Evolutionary conservation across 1,139 yeast genomes (phyloP), one percentile per base, ranked within the genome.

Genomic region (Spathaspora sp.): DNA sequence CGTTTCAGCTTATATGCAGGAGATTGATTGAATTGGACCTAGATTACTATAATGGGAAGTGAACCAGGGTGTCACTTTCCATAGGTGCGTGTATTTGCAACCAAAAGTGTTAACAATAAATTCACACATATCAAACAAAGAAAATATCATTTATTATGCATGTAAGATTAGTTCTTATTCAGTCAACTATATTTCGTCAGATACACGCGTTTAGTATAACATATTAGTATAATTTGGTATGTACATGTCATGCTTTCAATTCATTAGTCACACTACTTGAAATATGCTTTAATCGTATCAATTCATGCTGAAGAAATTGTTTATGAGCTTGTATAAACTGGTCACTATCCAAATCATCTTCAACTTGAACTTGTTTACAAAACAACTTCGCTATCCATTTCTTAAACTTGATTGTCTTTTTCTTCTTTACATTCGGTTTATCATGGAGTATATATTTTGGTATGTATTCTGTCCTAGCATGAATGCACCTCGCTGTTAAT

Each of bases 1-100:
- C 34, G 34, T 44, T 47, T 47, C 49, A 37, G 26, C 29, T 18
- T 31, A 15, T 41, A 27, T 41, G 43, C 43, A 41, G 43, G 34
- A 38, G 23, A 34, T 17, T 10, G 3, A 5, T 34, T 10, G 13
- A 34, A 24, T 34, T 15, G 16, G 16, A 29, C 13, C 13, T 34
- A 17, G 38, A 34, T 10, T 34, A 34, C 38, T 17, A 34, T 9
- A 34, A 8, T 34, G 7, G 24, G 38, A 9, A 16, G 16, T 17
- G 38, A 18, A 11, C 4, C n/a, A 17, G 5, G 9, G 24, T 6
- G 17, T 17, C 2, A 8, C 6, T 2, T 7, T 11, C 2, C 9
- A 33, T 34, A 34, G 17, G 24, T 10, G 9, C 3, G n/a, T 15
- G 10, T 31, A 34, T 34, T 34, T 34, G 38, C 38, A 34, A 34